Percentiles rank a stretch among this genome's conserved stretches.
phyloP scores from a whole-genome alignment of 371 early-diverging fungal genomes.

The Mortierella sp. region DNA sequence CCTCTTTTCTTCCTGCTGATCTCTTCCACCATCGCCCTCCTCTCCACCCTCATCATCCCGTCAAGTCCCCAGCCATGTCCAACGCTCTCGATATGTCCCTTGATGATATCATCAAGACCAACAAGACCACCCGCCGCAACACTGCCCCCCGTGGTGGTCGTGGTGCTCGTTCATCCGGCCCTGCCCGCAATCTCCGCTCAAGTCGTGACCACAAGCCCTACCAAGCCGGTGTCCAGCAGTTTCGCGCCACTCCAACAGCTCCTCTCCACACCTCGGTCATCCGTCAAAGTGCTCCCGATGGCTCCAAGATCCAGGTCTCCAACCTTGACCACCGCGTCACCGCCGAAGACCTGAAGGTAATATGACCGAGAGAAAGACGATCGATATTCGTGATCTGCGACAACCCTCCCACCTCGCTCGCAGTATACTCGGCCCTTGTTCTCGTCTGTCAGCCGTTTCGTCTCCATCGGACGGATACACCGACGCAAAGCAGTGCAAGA shows the following conservation, averaged over 20 bases:
- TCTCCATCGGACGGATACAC: too few relatives aligned
- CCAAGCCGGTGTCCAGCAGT: conserved; percentile 58
- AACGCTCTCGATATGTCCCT: conserved; percentile 73
- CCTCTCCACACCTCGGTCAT: conserved; percentile 51
- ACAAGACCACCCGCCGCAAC: conserved; percentile 46
- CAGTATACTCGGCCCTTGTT: too few relatives aligned
- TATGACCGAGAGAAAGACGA: conserved; percentile 59
- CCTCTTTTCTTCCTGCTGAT: too few relatives aligned
- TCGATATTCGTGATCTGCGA: too few relatives aligned
- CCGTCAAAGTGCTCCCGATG: conserved; percentile 52
- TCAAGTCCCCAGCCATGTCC: conserved; percentile 56
- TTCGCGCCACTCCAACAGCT: conserved; percentile 41
- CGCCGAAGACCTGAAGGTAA: conserved; percentile 71
- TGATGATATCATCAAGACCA: conserved; percentile 73
- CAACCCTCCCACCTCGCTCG: too few relatives aligned
- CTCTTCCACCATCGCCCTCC: too few relatives aligned
- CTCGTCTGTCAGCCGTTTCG: too few relatives aligned
- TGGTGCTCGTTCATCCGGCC: conserved; percentile 57
- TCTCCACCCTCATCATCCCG: too few relatives aligned
- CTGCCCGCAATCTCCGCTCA: conserved; percentile 56
- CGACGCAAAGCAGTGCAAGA: too few relatives aligned
- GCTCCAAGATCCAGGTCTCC: conserved; percentile 75
- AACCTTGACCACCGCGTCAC: conserved; percentile 80
- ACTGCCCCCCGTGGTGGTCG: conserved; percentile 38
- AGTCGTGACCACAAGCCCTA: conserved; percentile 58